Base-by-base conservation (phyloP, 1,284 basidiomycete genomes). In the Caloboletus firmus region DNA sequence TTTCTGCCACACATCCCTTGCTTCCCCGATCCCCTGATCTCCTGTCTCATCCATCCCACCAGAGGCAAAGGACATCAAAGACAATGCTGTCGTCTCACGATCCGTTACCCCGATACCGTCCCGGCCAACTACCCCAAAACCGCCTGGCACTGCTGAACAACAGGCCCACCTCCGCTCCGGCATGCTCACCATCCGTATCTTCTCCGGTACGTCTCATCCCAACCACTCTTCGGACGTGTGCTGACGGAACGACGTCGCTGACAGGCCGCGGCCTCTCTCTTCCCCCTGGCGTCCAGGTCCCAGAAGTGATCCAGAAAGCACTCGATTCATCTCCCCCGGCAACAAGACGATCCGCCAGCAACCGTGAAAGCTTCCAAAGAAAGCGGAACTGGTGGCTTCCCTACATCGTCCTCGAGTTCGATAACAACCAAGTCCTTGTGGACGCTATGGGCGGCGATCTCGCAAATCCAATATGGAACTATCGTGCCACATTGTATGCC, bases 341-440 rank as follows among this genome's bases (percentile, higher is more conserved):
- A 1, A 71, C 77, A 3, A 77, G 85, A 49, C 76, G 74, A 35
- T 82, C 83, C 2, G 78, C 80, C 3, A 84, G 82, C 66, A 90
- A 92, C 69, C 82, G 92, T 43, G 93, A 95, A 64, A 92, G 89
- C 66, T 76, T 95, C 71, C 93, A 95, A 69, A 81, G 95, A 62
- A 91, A 88, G 71, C 91, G 93, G 58, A 85, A 85, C 70, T 97
- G 94, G 94, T 98, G 93, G 93, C 80, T 99, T 32, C 96, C 96
- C 22, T 99, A 98, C 67, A 88, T 97, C 70, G 95, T 97, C 37
- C 85, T 98, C 60, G 95, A 98, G 74, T 99, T 98, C 77, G 96
- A 99, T 80, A 98, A 98, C 84, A 99, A 99, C 75, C 95, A 99
- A 74, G 89, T 99, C 60, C 77, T 99, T 62, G 90, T 98, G 59